Conservation (phyloP, 805 yeast species). For the Schizosaccharomyces japonicus region DNA sequence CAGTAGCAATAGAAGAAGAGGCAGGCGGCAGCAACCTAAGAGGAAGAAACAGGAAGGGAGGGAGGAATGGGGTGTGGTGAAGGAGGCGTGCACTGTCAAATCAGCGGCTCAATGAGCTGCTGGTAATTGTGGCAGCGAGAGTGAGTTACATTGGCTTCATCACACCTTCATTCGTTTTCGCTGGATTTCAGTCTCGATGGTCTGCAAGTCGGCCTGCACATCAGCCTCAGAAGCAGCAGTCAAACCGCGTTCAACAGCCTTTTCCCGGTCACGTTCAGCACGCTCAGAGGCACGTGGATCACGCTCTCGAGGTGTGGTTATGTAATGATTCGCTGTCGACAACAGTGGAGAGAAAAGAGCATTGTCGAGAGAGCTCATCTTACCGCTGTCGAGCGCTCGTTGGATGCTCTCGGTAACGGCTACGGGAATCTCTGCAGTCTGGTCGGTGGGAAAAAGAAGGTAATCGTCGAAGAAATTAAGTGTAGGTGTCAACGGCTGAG, state of each 20-base stretch:
- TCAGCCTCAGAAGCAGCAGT: slow-evolving; percentile 1
- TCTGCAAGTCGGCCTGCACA: not conserved
- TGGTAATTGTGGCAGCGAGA: too few relatives aligned
- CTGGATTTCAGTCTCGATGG: not conserved
- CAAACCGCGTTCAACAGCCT: not conserved
- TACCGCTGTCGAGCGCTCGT: not conserved
- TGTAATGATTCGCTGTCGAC: not conserved
- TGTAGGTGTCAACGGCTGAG: not conserved
- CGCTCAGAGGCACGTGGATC: slow-evolving; percentile 3
- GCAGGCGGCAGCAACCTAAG: not conserved
- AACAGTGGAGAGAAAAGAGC: not conserved
- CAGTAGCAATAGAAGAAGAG: not conserved
- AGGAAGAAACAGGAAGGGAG: not conserved
- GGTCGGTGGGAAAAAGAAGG: not conserved
- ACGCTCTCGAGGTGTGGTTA: not conserved
- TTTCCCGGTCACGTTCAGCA: slow-evolving; percentile 3
- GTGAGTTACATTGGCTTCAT: not conserved
- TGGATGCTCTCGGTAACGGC: not conserved
- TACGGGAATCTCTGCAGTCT: not conserved
- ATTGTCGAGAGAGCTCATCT: not conserved
- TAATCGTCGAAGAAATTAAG: slow-evolving; percentile 1
- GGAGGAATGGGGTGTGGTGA: not conserved
- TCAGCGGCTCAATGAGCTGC: not conserved
- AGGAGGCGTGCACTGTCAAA: not conserved
- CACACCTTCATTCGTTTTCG: not conserved